These are phyloP conservation scores for Pisolithus thermaeus DNA, from an alignment of 1,284 basidiomycete species.

Conservation along the genomic window DNA sequence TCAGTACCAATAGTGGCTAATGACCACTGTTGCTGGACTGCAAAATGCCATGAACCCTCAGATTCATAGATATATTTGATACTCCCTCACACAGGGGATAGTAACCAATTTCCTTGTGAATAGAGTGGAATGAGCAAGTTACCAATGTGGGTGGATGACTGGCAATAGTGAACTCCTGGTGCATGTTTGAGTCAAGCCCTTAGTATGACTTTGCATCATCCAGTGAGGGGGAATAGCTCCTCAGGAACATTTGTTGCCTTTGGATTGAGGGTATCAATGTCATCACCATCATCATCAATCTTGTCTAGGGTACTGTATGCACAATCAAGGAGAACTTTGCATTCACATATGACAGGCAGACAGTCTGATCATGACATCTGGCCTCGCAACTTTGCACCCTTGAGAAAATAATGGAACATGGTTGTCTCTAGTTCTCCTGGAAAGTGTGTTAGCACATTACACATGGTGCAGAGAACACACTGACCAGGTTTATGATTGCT, in stretches of 20 bases:
- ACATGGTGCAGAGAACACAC: neutral
- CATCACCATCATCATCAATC: neutral
- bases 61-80: too few relatives aligned
- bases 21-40: too few relatives aligned
- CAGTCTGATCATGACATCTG: conserved; percentile 4
- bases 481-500: conserved; percentile 30
- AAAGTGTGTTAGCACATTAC: neutral
- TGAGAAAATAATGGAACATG: conserved; percentile 6
- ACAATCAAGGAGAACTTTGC: conserved; percentile 8
- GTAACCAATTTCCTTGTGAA: too few relatives aligned
- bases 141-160: too few relatives aligned
- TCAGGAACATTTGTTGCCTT: neutral
- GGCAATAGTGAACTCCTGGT: too few relatives aligned
- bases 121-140: too few relatives aligned
- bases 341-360: conserved; percentile 5
- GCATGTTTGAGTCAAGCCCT: neutral
- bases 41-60: too few relatives aligned
- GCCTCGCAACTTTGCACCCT: conserved; percentile 1
- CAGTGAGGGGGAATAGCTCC: neutral
- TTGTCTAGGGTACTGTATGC: neutral
- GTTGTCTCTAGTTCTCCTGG: conserved; percentile 23
- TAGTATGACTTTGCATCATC: neutral
- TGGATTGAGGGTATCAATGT: neutral
- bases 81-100: too few relatives aligned
- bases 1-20: too few relatives aligned